A percentile compares a stretch with the other conserved stretches of the same genome.
Conservation (phyloP, 2,329 filamentous ascomycete genomes). For the Aspergillaceae sp. region DNA sequence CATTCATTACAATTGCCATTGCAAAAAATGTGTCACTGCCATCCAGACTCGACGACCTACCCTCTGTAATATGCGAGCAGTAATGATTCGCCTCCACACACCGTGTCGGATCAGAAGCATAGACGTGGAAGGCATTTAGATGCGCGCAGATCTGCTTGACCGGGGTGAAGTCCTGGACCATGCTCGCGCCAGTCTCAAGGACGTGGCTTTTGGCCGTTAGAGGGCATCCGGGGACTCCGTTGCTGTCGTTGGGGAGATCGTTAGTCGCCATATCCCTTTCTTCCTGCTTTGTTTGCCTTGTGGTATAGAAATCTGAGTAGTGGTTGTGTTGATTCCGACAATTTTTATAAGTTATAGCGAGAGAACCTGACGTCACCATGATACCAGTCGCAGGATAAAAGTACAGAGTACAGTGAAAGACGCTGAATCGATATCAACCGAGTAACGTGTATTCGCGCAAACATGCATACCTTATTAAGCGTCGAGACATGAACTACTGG, state of each 20-base stretch:
- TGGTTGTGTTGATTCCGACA: background rate
- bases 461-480: too few relatives aligned
- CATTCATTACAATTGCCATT: background rate
- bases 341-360: background rate
- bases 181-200: slow-evolving; percentile 30
- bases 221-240: slow-evolving; percentile 21
- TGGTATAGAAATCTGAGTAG: too few relatives aligned
- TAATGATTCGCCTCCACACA: slow-evolving; percentile 76
- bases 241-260: slow-evolving; percentile 4
- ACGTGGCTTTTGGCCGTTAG: slow-evolving; percentile 28
- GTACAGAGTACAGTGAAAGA: background rate
- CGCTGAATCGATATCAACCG: too few relatives aligned
- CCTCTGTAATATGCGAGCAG: slow-evolving; percentile 65
- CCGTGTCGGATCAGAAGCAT: slow-evolving; percentile 61
- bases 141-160: slow-evolving; percentile 70
- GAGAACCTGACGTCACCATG: slow-evolving; percentile 23
- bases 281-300: slow-evolving; percentile 1
- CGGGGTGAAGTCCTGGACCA: slow-evolving; percentile 51
- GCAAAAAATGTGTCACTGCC: too few relatives aligned
- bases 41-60: slow-evolving; percentile 16
- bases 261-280: slow-evolving; percentile 5
- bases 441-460: too few relatives aligned
- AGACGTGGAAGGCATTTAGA: slow-evolving; percentile 79
- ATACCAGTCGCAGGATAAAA: slow-evolving; percentile 2
- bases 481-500: background rate